Conservation (phyloP, 75 land plant species). For the Chamaecyparis obtusa region DNA sequence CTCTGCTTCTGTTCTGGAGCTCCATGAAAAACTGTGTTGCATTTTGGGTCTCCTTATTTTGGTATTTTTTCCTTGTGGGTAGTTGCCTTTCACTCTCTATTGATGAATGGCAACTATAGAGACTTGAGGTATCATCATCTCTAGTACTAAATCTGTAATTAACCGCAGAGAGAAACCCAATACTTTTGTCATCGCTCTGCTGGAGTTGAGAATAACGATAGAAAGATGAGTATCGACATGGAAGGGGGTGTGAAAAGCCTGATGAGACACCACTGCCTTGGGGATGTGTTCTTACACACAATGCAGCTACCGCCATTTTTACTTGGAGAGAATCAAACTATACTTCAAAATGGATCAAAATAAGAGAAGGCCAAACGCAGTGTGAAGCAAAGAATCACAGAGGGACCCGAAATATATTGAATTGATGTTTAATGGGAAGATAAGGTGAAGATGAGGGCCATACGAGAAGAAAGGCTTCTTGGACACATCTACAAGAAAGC, state of each 20-base stretch:
- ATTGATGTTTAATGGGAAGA: no score
- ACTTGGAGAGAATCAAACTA: neutral
- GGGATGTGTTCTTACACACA: neutral
- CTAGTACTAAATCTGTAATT: neutral
- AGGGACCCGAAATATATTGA: no score
- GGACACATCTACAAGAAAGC: no score
- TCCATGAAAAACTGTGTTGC: neutral
- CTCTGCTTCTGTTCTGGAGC: neutral
- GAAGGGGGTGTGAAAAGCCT: neutral
- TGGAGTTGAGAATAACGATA: neutral
- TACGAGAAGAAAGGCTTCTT: no score
- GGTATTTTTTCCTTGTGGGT: neutral
- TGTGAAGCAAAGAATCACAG: no score
- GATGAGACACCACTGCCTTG: neutral
- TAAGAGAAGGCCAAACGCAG: no score
- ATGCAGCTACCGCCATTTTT: neutral
- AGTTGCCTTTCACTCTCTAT: neutral
- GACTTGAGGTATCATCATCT: neutral
- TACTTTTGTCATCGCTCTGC: neutral
- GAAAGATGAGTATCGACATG: neutral
- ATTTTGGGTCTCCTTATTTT: neutral
- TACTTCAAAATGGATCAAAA: neutral
- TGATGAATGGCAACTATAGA: neutral
- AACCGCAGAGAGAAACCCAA: neutral
- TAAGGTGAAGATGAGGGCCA: no score